Evolutionary conservation across 2,329 filamentous ascomycete species (phyloP).

Genomic region (Colletotrichum sp.): DNA sequence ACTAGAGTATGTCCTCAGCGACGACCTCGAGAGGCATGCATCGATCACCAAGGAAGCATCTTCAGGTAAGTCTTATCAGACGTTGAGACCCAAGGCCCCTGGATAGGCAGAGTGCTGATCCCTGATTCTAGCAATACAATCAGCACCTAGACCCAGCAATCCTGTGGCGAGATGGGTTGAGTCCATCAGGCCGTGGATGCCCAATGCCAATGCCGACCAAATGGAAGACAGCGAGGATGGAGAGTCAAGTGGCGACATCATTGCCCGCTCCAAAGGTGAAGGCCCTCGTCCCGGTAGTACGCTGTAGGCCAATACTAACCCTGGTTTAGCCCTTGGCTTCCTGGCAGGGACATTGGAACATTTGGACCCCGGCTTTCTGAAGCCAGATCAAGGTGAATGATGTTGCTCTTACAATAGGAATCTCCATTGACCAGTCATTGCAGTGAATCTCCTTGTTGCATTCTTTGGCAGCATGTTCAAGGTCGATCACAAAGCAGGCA

Average conservation of each 20-base stretch:
- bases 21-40: constrained; percentile 46
- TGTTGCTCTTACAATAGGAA: constrained; percentile 31
- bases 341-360: constrained; percentile 57
- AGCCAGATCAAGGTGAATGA: constrained; percentile 53
- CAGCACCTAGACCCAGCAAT: constrained; percentile 45
- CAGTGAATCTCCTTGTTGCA: constrained; percentile 51
- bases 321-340: constrained; percentile 56
- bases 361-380: constrained; percentile 51
- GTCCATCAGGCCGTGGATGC: constrained; percentile 61
- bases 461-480: constrained; percentile 66
- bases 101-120: not conserved
- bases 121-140: constrained; percentile 47
- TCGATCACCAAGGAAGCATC: constrained; percentile 52
- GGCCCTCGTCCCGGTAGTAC: not conserved
- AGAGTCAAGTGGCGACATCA: constrained; percentile 53
- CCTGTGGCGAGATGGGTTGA: constrained; percentile 61
- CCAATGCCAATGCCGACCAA: constrained; percentile 39
- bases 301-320: not conserved
- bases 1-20: constrained; percentile 58
- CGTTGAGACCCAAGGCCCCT: not conserved
- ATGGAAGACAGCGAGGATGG: constrained; percentile 43
- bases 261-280: constrained; percentile 56
- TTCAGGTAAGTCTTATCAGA: constrained; percentile 32
- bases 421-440: constrained; percentile 32
- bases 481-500: constrained; percentile 64